Evolutionary conservation across 257 asterid species (phyloP), one percentile per base, ranked within the genome.

Genomic region (Plantago major): DNA sequence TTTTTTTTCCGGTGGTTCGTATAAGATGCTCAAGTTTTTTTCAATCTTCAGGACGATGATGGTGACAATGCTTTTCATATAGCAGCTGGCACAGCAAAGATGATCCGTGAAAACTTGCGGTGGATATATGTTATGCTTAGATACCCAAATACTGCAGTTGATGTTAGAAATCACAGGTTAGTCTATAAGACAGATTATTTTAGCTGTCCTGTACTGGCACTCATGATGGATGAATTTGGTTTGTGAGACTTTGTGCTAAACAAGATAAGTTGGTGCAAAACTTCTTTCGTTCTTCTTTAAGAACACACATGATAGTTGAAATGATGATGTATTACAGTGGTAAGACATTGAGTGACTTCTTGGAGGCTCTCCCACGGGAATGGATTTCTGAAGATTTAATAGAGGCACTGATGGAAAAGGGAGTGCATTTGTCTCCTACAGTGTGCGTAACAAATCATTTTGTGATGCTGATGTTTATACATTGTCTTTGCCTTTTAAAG

Each of bases 31-130:
- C 8, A 4, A 33, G 40, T 33, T 33, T 33, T 33, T 5, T 5
- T 33, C n/a, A 33, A 33, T 33, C 71, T 45, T 78, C 92, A 93
- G 99, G 97, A 89, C 73, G 96, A 89, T 76, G 99, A 93, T 62
- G 99, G 99, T 55, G 94, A 89, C 82, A 93, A 89, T 72, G 99
- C 99, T 70, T 93, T 84, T 73, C 99, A 93, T 73, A 89, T 87
- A 79, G 97, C 99, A 62, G 95, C 99, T 71, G 94, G 83, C 69
- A 84, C 94, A 28, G 96, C 97, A 62, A 93, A 83, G 80, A 87
- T 93, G 99, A 87, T 93, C 68, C 88, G 99, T 37, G 99, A 93
- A 77, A 93, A 89, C 74, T 82, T 93, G 71, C 85, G 82, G 53
- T 93, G 99, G 99, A 78, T 93, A 66, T 75, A 77, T 55, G 63